Evolutionary conservation across 2,329 filamentous ascomycete species (phyloP).

Genomic region (Hypoxylon sp.): DNA sequence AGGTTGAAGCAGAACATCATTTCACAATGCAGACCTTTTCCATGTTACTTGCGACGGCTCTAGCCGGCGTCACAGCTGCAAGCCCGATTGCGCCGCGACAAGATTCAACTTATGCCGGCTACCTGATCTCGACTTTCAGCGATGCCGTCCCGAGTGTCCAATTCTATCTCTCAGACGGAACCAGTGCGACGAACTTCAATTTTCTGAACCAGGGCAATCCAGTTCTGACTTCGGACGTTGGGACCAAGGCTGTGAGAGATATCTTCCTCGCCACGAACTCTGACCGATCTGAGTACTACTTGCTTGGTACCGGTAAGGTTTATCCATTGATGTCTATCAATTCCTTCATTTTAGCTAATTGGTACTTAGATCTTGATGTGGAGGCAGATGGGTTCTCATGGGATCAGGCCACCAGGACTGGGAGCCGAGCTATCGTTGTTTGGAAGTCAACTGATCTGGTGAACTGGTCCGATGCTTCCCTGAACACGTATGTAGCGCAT

Average conservation of each 20-base stretch:
- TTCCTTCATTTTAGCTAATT: neutral
- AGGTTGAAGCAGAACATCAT: neutral
- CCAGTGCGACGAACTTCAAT: conserved; percentile 45
- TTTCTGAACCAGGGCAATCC: conserved; percentile 47
- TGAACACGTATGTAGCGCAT: conserved; percentile 36
- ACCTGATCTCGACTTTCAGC: conserved; percentile 50
- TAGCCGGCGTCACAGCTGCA: conserved; percentile 14
- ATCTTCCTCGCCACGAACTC: conserved; percentile 48
- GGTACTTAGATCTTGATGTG: conserved; percentile 48
- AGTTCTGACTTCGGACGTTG: conserved; percentile 47
- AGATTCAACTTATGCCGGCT: conserved; percentile 44
- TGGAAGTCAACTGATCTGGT: conserved; percentile 50
- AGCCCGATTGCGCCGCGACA: conserved; percentile 22
- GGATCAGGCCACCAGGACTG: conserved; percentile 48
- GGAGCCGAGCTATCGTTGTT: conserved; percentile 49
- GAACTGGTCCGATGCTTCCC: conserved; percentile 46
- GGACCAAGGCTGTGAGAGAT: conserved; percentile 48
- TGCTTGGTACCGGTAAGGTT: conserved; percentile 48
- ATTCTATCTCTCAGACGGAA: conserved; percentile 47
- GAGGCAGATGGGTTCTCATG: conserved; percentile 48
- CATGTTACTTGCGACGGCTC: conserved; percentile 18
- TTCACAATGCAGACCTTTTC: conserved; percentile 10
- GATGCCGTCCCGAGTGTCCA: conserved; percentile 47
- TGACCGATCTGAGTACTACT: conserved; percentile 47
- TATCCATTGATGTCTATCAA: neutral